These are phyloP conservation scores for Candida argentea DNA, from an alignment of 805 yeast genomes.

Conservation along the genomic window DNA sequence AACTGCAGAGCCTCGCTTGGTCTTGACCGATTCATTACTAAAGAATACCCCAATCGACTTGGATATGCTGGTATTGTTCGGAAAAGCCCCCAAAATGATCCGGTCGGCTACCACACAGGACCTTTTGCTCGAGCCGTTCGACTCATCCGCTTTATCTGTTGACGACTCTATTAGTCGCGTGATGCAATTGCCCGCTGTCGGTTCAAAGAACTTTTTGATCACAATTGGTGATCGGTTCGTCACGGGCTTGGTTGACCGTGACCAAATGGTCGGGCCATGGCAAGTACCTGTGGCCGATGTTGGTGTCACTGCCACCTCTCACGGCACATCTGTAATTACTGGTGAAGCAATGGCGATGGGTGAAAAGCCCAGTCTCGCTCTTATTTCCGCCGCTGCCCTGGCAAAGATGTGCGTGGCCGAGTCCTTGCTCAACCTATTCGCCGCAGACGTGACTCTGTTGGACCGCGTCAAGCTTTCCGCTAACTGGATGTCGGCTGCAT, in stretches of 20 bases:
- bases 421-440: conserved; percentile 75
- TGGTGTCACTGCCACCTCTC: conserved; percentile 87
- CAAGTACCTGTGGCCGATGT: conserved; percentile 98
- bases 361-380: conserved; percentile 85
- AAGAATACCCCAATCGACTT: conserved; percentile 86
- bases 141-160: conserved; percentile 29
- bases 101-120: conserved; percentile 59
- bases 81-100: conserved; percentile 94
- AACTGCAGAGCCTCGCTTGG: conserved; percentile 72
- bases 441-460: conserved; percentile 76
- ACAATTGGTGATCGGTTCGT: conserved; percentile 99
- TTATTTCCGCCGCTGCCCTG: conserved; percentile 80
- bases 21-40: conserved; percentile 70
- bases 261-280: conserved; percentile 99
- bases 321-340: conserved; percentile 67
- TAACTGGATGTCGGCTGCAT: conserved; percentile 98
- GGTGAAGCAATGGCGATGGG: conserved; percentile 99
- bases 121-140: conserved; percentile 35
- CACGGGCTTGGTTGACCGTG: conserved; percentile 93
- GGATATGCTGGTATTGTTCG: conserved; percentile 90
- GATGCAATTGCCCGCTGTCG: conserved; percentile 84
- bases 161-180: conserved; percentile 72
- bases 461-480: conserved; percentile 82
- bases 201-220: conserved; percentile 86
- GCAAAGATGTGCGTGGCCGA: conserved; percentile 96